Base-by-base conservation (phyloP, 352 stramenopile species). In the Pythium guiyangense region DNA sequence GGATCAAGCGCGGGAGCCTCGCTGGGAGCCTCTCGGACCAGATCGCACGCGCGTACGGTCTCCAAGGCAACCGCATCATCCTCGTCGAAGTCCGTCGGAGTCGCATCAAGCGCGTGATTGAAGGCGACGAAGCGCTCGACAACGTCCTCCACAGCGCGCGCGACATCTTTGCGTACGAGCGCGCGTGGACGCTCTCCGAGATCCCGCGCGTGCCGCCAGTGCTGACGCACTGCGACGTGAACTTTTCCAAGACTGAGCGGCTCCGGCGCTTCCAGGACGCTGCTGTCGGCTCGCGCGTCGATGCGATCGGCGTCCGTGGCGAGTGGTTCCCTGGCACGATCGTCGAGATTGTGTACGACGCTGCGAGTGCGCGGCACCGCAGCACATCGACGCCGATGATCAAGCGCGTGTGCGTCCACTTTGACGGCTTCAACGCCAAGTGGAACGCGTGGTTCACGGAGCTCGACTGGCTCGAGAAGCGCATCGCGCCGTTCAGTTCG, bases 91-190 rank as follows among this genome's bases (percentile, higher is more conserved):
- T 90, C 31, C 73, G 77, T 26, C 73, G 73, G 22, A 78, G 80
- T 62, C 77, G 81, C n/a, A 92, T 92, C 45, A 87, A 81, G 34
- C 75, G 79, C 22, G 83, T 92, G 46, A 62, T 92, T 51, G 77
- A 88, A 39, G 69, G 71, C 18, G 67, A 77, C 20, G 81, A 91
- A 45, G 40, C 70, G 6, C 66, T 88, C 17, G 77, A 92, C 39
- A 74, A 65, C 40, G 46, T 92, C 4, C 62, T 59, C 2, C 62
- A 71, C 0, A 47, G 18, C 5, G 64, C 64, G 35, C 57, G 62
- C 3, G 67, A 82, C 15, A 44, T 92, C 26, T 74, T 73, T 48
- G 79, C 79, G 0, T 92, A 84, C 47, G 81, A 92, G 52, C 75
- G 81, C 42, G 81, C 81, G 31, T 88, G 79, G 79, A 84, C 66